phyloP scores from a whole-genome alignment of 2,329 filamentous ascomycete genomes.

The Chaetomiaceae sp. region DNA sequence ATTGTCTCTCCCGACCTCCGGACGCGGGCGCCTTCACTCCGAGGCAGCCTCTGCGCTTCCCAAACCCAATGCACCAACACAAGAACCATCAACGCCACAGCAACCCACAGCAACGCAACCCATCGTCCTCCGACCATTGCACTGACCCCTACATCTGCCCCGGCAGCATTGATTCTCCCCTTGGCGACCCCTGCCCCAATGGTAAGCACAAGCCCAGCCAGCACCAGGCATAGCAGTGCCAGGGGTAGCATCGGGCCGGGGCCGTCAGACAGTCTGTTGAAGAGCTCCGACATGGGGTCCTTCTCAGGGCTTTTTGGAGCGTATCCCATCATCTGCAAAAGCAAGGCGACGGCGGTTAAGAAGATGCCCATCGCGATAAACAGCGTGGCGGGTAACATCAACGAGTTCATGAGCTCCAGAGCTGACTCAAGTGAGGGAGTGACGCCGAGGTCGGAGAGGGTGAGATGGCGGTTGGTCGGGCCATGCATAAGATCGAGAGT shows the following conservation, averaged over 20 bases:
- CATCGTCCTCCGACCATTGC: conserved; percentile 11
- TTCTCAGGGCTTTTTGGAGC: too few species aligned
- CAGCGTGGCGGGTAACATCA: too few species aligned
- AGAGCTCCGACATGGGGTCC: too few species aligned
- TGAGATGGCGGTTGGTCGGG: conserved; percentile 16
- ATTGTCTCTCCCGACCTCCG: neutral
- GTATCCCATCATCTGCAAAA: too few species aligned
- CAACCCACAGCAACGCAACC: conserved; percentile 13
- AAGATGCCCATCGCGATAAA: too few species aligned
- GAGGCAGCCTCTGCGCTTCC: conserved; percentile 1
- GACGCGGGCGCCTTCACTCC: neutral
- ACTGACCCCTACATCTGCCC: conserved; percentile 8
- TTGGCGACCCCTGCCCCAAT: conserved; percentile 8
- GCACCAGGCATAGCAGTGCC: conserved; percentile 5
- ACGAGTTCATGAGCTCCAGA: conserved; percentile 15
- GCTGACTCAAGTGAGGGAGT: conserved; percentile 16
- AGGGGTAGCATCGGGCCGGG: too few species aligned
- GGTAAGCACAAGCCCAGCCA: conserved; percentile 10
- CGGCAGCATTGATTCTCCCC: conserved; percentile 9
- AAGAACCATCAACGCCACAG: conserved; percentile 11
- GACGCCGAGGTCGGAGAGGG: conserved; percentile 16
- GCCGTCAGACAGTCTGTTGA: too few species aligned
- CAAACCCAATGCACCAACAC: conserved; percentile 14
- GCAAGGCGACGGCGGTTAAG: neutral
- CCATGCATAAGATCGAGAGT: conserved; percentile 15